Base-by-base conservation (phyloP, 2,329 filamentous ascomycete genomes). In the Colletotrichum australisinense region DNA sequence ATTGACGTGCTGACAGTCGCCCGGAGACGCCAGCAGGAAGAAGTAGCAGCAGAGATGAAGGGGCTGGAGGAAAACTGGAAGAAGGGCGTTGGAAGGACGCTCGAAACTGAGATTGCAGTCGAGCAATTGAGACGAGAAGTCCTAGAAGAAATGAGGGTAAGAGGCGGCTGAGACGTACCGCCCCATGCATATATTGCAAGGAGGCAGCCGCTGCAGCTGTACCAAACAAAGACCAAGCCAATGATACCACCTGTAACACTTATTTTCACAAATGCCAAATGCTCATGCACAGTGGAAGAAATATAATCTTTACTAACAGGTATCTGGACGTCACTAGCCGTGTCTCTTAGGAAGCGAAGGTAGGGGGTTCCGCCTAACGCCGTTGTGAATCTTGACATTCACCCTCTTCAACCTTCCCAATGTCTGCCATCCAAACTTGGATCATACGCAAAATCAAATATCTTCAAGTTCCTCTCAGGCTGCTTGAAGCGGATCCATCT, bases 21-120 rank as follows among this genome's bases (percentile, higher is more conserved):
- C 78, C 88, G 97, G 70, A 92, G 93, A 78, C 83, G 87, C 28
- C 87, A 88, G 58, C 96, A 98, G 84, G 91, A 93, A 72, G 90
- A 88, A 52, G 92, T 92, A 2, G 90, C 86, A 59, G 93, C 89
- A 5, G 96, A 98, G 87, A 85, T 98, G 79, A 86, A 85, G 71
- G 89, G 89, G 4, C 82, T 97, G 46, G 94, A 97, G 78, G 91
- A 94, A 74, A 90, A 89, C 3, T 98, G 96, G 96, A 92, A 89
- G 83, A 88, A 86, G 63, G 94, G 94, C 28, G 90, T 98, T 1
- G 93, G 93, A 3, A 89, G 91, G 73, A 92, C 97, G 59, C 84
- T 98, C 52, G 95, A 98, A 88, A 94, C 94, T 0, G 94, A 98
- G 86, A 88, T 96, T 67, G 97, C 95, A 0, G 93, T 92, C 11